Evolutionary conservation across 805 yeast species (phyloP).

Genomic region (Candida schatavii): DNA sequence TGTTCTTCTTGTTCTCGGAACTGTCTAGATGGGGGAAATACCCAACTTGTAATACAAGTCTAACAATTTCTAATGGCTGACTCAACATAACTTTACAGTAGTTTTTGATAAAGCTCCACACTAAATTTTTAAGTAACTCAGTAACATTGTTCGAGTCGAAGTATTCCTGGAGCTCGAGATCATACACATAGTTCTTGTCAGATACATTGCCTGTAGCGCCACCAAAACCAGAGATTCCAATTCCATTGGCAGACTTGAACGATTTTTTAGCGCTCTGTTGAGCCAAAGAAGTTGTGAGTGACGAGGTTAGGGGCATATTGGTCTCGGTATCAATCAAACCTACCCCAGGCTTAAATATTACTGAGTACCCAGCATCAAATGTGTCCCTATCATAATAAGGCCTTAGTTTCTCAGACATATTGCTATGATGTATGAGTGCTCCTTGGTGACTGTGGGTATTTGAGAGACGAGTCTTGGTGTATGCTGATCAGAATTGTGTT

Average conservation of each 20-base stretch:
- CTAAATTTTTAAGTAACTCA: constrained; percentile 54
- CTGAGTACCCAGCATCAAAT: constrained; percentile 63
- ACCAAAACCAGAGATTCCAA: constrained; percentile 7
- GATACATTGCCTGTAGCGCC: constrained; percentile 4
- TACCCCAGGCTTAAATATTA: constrained; percentile 56
- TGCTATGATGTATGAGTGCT: background rate
- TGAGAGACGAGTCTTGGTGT: too few relatives aligned
- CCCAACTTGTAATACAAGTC: constrained; percentile 79
- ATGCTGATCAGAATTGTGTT: too few relatives aligned
- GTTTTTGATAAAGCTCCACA: constrained; percentile 60
- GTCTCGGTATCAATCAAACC: constrained; percentile 54
- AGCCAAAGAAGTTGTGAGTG: constrained; percentile 20
- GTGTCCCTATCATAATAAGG: constrained; percentile 72
- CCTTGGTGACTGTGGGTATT: too few relatives aligned
- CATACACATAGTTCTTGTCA: constrained; percentile 47
- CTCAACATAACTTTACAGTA: constrained; percentile 67
- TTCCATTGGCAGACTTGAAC: constrained; percentile 9
- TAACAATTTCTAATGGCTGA: constrained; percentile 86
- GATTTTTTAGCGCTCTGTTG: constrained; percentile 11
- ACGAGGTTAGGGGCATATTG: constrained; percentile 31
- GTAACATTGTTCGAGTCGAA: constrained; percentile 57
- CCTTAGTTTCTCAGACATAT: constrained; percentile 34
- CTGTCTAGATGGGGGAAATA: constrained; percentile 39
- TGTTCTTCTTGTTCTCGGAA: constrained; percentile 10
- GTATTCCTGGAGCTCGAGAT: constrained; percentile 65